phyloP scores from a whole-genome alignment of 1,284 basidiomycete species.

The Tranzscheliella williamsii region DNA sequence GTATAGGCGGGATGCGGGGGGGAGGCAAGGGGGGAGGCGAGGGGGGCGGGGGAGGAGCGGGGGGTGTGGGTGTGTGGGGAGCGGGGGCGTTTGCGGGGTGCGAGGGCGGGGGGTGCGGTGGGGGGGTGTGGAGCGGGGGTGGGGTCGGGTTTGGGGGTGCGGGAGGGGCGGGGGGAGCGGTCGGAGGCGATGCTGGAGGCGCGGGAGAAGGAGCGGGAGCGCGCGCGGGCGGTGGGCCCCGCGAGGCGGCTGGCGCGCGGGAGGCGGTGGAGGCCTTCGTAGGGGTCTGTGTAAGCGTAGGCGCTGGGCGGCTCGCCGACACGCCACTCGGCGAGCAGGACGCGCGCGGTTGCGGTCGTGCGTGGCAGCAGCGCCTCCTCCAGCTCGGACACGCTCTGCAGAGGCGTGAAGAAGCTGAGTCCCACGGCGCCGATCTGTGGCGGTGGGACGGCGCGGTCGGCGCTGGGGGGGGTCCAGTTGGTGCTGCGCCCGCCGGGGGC shows the following conservation, averaged over 20 bases:
- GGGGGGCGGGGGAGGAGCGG: neutral
- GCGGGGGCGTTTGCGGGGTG: neutral
- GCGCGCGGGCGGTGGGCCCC: slow-evolving; percentile 20
- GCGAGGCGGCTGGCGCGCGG: slow-evolving; percentile 24
- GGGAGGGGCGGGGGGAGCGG: slow-evolving; percentile 3
- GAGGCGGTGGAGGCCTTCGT: slow-evolving; percentile 29
- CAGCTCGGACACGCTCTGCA: slow-evolving; percentile 5
- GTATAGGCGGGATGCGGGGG: slow-evolving; percentile 2
- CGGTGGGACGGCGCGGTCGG: slow-evolving; percentile 18
- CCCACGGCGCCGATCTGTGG: slow-evolving; percentile 25
- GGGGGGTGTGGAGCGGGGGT: neutral
- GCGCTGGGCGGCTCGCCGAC: slow-evolving; percentile 19
- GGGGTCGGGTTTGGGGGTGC: slow-evolving; percentile 1
- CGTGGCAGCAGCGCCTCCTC: slow-evolving; percentile 11
- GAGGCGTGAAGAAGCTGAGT: slow-evolving; percentile 21
- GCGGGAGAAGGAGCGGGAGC: slow-evolving; percentile 31
- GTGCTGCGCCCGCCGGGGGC: slow-evolving; percentile 14
- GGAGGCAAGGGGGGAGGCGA: neutral
- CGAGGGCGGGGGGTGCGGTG: slow-evolving; percentile 14
- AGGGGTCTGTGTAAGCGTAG: slow-evolving; percentile 25
- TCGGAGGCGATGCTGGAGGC: slow-evolving; percentile 17
- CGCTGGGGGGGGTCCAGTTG: slow-evolving; percentile 29
- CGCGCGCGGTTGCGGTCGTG: slow-evolving; percentile 27
- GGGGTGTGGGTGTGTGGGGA: too few relatives aligned
- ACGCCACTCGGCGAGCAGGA: slow-evolving; percentile 32